phyloP scores from a whole-genome alignment of 208 protist genomes.

The Acanthamoeba castellanii region DNA sequence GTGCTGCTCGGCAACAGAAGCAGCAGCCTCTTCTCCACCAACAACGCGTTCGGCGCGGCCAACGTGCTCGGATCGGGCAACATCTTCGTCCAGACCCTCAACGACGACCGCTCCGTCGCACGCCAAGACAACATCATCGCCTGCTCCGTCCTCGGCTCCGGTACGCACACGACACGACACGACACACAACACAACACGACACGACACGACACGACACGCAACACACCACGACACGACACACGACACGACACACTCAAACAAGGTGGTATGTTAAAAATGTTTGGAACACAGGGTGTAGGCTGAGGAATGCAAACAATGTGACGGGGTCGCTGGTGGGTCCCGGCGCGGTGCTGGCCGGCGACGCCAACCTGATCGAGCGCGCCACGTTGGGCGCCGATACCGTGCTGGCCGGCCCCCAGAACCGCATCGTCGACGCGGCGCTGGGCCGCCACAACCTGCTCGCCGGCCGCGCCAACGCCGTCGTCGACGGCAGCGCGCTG shows the following conservation, averaged over 20 bases:
- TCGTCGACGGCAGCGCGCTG: not conserved
- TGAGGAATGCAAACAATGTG: not conserved
- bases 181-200: no score
- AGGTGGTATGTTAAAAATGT: not conserved
- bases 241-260: no score
- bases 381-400: not conserved
- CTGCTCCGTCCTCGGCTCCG: not conserved
- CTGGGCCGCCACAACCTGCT: not conserved
- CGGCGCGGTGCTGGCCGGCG: not conserved
- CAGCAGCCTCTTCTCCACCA: not conserved
- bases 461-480: not conserved
- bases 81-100: not conserved
- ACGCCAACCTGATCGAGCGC: not conserved
- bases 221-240: no score
- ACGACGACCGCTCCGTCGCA: not conserved
- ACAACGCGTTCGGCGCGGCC: not conserved
- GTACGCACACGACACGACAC: no score
- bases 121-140: not conserved
- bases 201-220: no score
- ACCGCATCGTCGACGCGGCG: not conserved
- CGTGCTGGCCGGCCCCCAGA: not conserved
- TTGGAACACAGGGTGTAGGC: not conserved
- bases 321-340: not conserved
- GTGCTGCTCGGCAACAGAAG: not conserved
- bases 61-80: not conserved